Evolutionary conservation across 257 asterid genomes (phyloP).

Genomic region (Solanum rostratum): DNA sequence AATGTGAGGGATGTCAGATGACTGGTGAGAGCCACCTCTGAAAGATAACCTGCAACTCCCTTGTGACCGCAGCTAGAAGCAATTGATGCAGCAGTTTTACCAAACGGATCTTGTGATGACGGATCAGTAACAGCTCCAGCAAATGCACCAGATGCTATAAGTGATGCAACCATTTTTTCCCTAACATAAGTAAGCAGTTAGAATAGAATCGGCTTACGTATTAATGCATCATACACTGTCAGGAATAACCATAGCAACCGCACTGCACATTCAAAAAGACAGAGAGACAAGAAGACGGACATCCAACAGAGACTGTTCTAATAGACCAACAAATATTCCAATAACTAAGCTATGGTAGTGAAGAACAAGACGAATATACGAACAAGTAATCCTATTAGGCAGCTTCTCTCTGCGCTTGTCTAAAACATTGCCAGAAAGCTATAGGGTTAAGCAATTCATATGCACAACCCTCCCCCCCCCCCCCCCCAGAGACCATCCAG

Average conservation of each 20-base stretch:
- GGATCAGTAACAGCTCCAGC: constrained; percentile 96
- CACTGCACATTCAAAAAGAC: not conserved
- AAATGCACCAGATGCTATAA: constrained; percentile 84
- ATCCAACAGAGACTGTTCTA: not conserved
- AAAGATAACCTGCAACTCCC: constrained; percentile 93
- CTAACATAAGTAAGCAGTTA: constrained; percentile 27
- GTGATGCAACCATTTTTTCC: constrained; percentile 96
- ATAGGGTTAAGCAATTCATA: not conserved
- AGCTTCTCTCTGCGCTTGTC: not conserved
- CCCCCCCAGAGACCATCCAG: not conserved
- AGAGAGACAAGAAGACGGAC: not conserved
- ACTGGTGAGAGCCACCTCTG: constrained; percentile 73
- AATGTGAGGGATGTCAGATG: constrained; percentile 80
- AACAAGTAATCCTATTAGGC: not conserved
- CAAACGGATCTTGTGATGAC: constrained; percentile 55
- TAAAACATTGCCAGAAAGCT: not conserved
- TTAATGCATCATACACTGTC: not conserved
- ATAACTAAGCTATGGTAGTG: not conserved
- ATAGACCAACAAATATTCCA: not conserved
- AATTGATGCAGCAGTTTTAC: constrained; percentile 76
- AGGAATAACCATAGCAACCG: not conserved
- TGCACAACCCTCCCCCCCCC: not conserved
- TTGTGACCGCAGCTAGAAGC: constrained; percentile 70
- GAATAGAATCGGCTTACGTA: not conserved
- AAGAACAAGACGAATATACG: not conserved